These are phyloP conservation scores for Ogataea polymorpha DNA, from an alignment of 805 yeast species.

Conservation along the genomic window DNA sequence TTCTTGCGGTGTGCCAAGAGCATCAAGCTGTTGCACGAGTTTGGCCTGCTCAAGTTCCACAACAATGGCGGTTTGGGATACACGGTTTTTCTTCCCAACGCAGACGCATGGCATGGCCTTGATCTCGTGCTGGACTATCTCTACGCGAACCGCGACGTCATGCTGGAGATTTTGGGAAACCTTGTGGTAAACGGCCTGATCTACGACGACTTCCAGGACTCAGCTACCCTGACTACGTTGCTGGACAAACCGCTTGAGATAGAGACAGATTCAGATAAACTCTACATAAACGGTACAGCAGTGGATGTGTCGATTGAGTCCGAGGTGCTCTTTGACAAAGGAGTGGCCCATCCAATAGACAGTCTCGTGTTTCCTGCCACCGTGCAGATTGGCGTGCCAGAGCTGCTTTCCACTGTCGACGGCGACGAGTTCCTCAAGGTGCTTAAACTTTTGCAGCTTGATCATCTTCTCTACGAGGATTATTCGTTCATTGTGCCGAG, in stretches of 20 bases:
- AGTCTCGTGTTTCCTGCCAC: conserved; percentile 54
- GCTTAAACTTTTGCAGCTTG: conserved; percentile 40
- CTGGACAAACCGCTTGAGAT: conserved; percentile 12
- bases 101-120: conserved; percentile 63
- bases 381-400: conserved; percentile 49
- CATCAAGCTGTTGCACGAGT: conserved; percentile 50
- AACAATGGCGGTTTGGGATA: conserved; percentile 57
- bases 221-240: conserved; percentile 18
- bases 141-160: conserved; percentile 45
- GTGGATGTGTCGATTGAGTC: conserved; percentile 41
- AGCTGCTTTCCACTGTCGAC: conserved; percentile 56
- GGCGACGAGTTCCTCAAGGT: conserved; percentile 46
- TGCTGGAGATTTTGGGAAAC: conserved; percentile 53
- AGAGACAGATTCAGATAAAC: conserved; percentile 1
- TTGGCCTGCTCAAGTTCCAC: conserved; percentile 47
- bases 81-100: conserved; percentile 75
- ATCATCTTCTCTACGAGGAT: conserved; percentile 39
- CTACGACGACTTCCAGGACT: conserved; percentile 57
- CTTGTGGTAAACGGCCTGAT: conserved; percentile 59
- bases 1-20: conserved; percentile 63
- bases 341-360: conserved; percentile 74
- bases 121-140: conserved; percentile 62
- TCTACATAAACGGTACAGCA: conserved; percentile 19
- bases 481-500: conserved; percentile 76
- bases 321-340: conserved; percentile 77